These are phyloP conservation scores for Cylindrotheca closterium DNA, from an alignment of 108 stramenopile genomes.

Conservation along the genomic window DNA sequence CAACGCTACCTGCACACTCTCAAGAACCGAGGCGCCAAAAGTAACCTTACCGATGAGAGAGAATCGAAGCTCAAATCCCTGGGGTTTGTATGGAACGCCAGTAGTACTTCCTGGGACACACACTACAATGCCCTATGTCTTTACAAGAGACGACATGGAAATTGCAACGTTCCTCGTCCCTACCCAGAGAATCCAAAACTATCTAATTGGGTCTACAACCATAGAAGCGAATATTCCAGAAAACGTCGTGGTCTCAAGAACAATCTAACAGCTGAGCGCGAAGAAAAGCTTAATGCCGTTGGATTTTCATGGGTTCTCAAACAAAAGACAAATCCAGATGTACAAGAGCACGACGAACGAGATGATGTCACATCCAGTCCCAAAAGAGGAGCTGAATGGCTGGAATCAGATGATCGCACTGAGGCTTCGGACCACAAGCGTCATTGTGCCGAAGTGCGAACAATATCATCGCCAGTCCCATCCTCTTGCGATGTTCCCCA, in stretches of 20 bases:
- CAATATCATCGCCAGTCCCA: neutral
- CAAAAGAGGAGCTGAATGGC: neutral
- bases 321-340: neutral
- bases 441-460: neutral
- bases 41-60: constrained; percentile 4
- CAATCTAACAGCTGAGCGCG: neutral
- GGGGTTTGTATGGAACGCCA: constrained; percentile 15
- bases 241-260: neutral
- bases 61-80: neutral
- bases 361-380: neutral
- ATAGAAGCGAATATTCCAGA: constrained; percentile 12
- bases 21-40: constrained; percentile 23
- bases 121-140: neutral
- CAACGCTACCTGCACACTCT: constrained; percentile 28
- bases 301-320: neutral
- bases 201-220: constrained; percentile 30
- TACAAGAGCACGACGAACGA: neutral
- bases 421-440: neutral
- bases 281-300: neutral
- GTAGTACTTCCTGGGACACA: constrained; percentile 4
- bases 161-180: constrained; percentile 16
- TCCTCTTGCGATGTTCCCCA: neutral
- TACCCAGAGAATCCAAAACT: constrained; percentile 13
- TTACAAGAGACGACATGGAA: constrained; percentile 11
- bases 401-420: neutral